These are phyloP conservation scores for Microcos paniculata DNA, from an alignment of 345 rosid species.

Conservation along the genomic window DNA sequence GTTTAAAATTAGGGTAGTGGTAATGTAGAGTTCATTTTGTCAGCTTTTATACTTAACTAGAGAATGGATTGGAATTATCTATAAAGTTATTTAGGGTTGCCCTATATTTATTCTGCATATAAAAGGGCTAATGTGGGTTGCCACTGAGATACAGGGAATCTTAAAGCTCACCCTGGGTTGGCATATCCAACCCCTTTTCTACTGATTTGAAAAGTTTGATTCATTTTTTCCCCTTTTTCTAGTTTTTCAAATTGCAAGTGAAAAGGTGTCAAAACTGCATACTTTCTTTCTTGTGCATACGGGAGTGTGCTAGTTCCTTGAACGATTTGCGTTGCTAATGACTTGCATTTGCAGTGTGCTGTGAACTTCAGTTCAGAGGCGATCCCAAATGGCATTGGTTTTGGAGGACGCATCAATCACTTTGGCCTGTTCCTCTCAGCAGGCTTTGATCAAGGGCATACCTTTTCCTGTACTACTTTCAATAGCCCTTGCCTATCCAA, in stretches of 20 bases:
- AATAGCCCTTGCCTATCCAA: constrained; percentile 78
- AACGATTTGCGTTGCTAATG: constrained; percentile 1
- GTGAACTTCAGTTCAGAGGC: constrained; percentile 80
- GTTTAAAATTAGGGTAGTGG: background rate
- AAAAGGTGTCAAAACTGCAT: background rate
- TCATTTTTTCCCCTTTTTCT: background rate
- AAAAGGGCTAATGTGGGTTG: background rate
- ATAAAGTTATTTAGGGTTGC: background rate
- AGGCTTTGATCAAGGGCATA: constrained; percentile 74
- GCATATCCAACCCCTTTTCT: background rate
- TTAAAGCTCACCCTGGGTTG: background rate
- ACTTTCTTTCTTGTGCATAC: background rate
- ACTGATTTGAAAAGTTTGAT: background rate
- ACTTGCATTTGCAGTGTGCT: constrained; percentile 60
- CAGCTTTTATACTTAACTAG: background rate
- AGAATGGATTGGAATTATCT: background rate
- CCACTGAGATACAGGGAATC: background rate
- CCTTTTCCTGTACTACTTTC: constrained; percentile 70
- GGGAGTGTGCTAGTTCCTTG: background rate
- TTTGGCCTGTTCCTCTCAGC: constrained; percentile 79
- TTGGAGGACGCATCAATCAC: constrained; percentile 77
- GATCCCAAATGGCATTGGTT: constrained; percentile 93
- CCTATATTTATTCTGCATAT: background rate
- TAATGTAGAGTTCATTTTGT: background rate
- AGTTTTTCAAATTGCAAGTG: background rate